phyloP scores from a whole-genome alignment of 2,329 filamentous ascomycete genomes.

The Purpureocillium lavendulum region DNA sequence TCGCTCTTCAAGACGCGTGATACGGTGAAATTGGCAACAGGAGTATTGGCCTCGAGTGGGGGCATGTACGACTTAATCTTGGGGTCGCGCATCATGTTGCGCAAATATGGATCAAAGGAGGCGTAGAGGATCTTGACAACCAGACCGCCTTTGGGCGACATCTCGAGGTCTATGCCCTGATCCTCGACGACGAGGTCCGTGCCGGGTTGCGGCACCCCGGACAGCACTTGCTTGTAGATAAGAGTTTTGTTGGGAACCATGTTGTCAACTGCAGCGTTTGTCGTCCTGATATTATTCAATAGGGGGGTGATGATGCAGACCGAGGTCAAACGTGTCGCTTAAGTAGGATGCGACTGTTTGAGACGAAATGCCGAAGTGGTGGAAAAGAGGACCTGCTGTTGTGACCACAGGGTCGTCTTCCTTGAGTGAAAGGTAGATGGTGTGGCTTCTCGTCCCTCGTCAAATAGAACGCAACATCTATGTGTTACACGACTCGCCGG shows the following conservation, averaged over 20 bases:
- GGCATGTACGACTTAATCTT: constrained; percentile 49
- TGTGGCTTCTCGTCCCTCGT: too few relatives aligned
- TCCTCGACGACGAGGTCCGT: constrained; percentile 62
- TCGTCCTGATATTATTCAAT: too few relatives aligned
- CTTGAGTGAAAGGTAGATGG: too few relatives aligned
- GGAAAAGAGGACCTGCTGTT: too few relatives aligned
- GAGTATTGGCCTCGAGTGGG: constrained; percentile 47
- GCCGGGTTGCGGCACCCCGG: constrained; percentile 58
- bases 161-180: constrained; percentile 57
- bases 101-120: constrained; percentile 79
- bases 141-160: constrained; percentile 53
- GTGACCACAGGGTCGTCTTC: too few relatives aligned
- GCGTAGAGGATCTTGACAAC: constrained; percentile 64
- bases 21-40: constrained; percentile 57
- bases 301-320: too few relatives aligned
- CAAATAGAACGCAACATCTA: too few relatives aligned
- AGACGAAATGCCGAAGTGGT: too few relatives aligned
- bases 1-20: constrained; percentile 65
- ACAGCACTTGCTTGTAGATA: constrained; percentile 63
- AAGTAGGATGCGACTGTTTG: too few relatives aligned
- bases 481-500: too few relatives aligned
- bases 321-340: too few relatives aligned
- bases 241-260: constrained; percentile 60
- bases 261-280: background rate
- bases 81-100: constrained; percentile 65